Percentiles rank a stretch among this genome's conserved stretches.
phyloP scores from a whole-genome alignment of 139 green algal species.

The Ulvella scutata region DNA sequence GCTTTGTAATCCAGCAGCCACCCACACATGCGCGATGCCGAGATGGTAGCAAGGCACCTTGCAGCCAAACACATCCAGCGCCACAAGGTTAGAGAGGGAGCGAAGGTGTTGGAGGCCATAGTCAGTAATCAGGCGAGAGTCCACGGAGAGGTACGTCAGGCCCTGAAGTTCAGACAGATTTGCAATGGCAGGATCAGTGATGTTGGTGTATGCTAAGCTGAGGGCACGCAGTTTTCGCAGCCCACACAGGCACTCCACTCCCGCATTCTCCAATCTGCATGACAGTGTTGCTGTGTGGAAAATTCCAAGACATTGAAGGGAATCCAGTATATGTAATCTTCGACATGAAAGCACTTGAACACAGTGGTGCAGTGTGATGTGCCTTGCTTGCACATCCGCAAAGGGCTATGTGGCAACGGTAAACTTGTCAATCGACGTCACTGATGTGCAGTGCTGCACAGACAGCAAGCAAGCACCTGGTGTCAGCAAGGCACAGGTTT shows the following conservation, averaged over 20 bases:
- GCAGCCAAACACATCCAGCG: background rate
- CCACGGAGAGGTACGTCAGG: background rate
- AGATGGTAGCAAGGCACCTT: background rate
- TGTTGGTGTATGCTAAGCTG: background rate
- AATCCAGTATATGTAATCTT: background rate
- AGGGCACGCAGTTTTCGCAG: background rate
- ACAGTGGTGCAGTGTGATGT: background rate
- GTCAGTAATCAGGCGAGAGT: background rate
- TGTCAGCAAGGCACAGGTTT: background rate
- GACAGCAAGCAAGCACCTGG: background rate
- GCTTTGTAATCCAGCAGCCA: background rate
- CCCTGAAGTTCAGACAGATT: background rate
- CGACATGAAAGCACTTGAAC: background rate
- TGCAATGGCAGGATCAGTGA: background rate
- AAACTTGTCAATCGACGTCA: too few species aligned
- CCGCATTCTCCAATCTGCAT: background rate
- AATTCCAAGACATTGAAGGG: background rate
- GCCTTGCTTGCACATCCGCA: too few species aligned
- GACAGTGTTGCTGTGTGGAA: background rate
- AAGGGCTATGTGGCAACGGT: too few species aligned
- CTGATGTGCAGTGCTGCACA: too few species aligned
- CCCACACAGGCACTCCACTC: background rate
- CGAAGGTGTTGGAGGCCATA: background rate
- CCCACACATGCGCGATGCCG: background rate
- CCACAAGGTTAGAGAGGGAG: background rate